Evolutionary conservation across 169 alveolate species (phyloP).

Genomic region (Plasmodium falciparum): DNA sequence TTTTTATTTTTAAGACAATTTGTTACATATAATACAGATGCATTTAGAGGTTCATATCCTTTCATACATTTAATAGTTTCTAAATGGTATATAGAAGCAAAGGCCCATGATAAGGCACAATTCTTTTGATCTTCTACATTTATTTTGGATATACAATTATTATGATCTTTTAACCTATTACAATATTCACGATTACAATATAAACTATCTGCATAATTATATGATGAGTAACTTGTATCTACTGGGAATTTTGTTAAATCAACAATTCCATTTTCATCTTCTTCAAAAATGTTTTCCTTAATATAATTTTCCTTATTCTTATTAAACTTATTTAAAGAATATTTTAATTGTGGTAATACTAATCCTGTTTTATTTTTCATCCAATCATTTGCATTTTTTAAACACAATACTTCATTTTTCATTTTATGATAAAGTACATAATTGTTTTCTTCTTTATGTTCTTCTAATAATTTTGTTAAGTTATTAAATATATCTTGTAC

Average conservation of each 20-base stretch:
- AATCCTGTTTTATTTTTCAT: constrained; percentile 33
- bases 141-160: constrained; percentile 33
- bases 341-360: constrained; percentile 12
- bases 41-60: background rate
- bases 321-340: background rate
- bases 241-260: constrained; percentile 10
- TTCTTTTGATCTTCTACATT: constrained; percentile 54
- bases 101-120: constrained; percentile 75
- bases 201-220: constrained; percentile 12
- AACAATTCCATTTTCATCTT: constrained; percentile 31
- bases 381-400: constrained; percentile 39
- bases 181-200: constrained; percentile 52
- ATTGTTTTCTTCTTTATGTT: constrained; percentile 4
- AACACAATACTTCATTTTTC: constrained; percentile 25
- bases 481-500: constrained; percentile 32
- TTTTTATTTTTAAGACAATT: background rate
- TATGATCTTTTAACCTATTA: constrained; percentile 43
- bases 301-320: background rate
- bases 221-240: background rate
- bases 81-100: constrained; percentile 73
- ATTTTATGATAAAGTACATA: constrained; percentile 2
- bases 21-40: constrained; percentile 3
- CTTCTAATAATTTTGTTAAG: background rate
- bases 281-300: background rate
- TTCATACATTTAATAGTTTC: constrained; percentile 58